phyloP scores from a whole-genome alignment of 176 grass and related monocot species.

The Secale cereale region DNA sequence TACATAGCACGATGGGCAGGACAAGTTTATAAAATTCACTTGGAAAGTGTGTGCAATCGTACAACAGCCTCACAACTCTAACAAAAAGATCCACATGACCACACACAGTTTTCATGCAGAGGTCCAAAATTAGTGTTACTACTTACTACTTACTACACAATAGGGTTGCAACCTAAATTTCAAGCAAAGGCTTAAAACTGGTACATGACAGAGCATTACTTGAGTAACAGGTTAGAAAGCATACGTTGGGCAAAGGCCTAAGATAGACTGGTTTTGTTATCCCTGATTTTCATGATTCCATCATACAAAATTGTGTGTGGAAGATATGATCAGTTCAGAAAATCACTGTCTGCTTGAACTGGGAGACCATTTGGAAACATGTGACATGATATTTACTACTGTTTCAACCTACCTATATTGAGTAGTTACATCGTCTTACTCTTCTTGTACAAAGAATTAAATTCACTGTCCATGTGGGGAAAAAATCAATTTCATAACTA shows the following conservation, averaged over 20 bases:
- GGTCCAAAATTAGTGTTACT: not conserved
- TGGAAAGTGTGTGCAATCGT: not conserved
- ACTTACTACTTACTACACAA: not conserved
- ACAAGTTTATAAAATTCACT: not conserved
- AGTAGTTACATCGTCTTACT: slow-evolving; percentile 13
- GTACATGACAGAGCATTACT: not conserved
- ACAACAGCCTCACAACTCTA: not conserved
- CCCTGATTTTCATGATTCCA: not conserved
- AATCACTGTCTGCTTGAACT: slow-evolving; percentile 3
- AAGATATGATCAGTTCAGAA: slow-evolving; percentile 3
- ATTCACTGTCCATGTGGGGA: not conserved
- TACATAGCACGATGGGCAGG: not conserved
- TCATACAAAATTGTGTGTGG: not conserved
- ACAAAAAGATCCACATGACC: not conserved
- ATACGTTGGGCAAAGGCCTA: not conserved
- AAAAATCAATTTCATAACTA: slow-evolving; percentile 19
- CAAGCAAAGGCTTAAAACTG: not conserved
- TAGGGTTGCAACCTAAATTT: slow-evolving; percentile 5
- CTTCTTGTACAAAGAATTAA: not conserved
- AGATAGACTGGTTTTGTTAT: not conserved
- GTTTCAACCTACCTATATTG: slow-evolving; percentile 3
- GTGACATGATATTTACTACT: slow-evolving; percentile 1
- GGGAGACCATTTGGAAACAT: slow-evolving; percentile 17
- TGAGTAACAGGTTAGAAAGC: not conserved
- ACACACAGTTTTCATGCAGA: not conserved